phyloP scores from a whole-genome alignment of 2,329 filamentous ascomycete genomes.

The Xylogone sp. region DNA sequence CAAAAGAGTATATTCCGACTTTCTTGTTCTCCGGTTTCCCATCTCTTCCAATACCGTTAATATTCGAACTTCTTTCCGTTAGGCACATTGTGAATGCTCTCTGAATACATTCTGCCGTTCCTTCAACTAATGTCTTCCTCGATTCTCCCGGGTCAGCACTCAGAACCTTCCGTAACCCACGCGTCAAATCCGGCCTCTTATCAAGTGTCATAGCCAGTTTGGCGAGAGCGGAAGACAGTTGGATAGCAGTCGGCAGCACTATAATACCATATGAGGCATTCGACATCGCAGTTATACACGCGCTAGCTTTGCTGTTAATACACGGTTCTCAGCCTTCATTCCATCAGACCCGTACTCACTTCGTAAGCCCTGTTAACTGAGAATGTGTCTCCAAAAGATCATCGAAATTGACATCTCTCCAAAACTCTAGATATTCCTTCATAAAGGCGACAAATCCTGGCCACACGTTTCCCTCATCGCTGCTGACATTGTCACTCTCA shows the following conservation, averaged over 20 bases:
- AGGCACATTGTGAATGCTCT: conserved; percentile 89
- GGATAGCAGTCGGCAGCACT: conserved; percentile 79
- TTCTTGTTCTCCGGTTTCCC: conserved; percentile 79
- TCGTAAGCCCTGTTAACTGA: conserved; percentile 67
- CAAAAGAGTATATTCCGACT: conserved; percentile 84
- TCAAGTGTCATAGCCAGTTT: conserved; percentile 82
- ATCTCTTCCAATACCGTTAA: conserved; percentile 45
- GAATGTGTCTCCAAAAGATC: conserved; percentile 74
- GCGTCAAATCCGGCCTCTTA: conserved; percentile 72
- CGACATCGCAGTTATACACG: conserved; percentile 77
- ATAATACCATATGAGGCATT: conserved; percentile 77
- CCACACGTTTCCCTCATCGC: conserved; percentile 67
- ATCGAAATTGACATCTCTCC: conserved; percentile 74
- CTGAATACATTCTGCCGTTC: conserved; percentile 83
- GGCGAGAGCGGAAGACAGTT: conserved; percentile 74
- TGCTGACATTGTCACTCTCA: conserved; percentile 58
- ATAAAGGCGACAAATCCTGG: conserved; percentile 75
- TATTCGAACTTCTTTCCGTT: conserved; percentile 69
- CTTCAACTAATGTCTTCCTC: conserved; percentile 77
- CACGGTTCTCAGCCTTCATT: too few species aligned
- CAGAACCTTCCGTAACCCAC: conserved; percentile 48
- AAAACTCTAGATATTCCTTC: conserved; percentile 75
- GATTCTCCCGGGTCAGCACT: conserved; percentile 60
- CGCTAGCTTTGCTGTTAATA: conserved; percentile 41
- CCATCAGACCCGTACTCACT: conserved; percentile 47